A percentile compares a stretch with the other conserved stretches of the same genome.
phyloP scores from a whole-genome alignment of 495 filamentous ascomycete genomes.

The Neurospora sp. region DNA sequence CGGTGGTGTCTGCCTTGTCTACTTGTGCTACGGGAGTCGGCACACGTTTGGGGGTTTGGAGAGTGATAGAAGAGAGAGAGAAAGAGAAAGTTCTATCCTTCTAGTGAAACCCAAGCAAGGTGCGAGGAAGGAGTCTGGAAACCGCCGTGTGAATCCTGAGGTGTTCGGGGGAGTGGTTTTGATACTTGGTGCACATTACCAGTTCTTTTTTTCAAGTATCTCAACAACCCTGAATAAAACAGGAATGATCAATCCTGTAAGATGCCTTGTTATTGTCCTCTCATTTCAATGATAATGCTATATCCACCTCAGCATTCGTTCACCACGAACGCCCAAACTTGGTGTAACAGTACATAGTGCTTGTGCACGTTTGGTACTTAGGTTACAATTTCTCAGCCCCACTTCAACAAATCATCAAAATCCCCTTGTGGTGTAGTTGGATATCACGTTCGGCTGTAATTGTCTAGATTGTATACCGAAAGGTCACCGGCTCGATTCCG shows the following conservation, averaged over 20 bases:
- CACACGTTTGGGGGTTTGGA: background rate
- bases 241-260: no score
- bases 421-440: background rate
- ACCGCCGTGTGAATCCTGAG: background rate
- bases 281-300: background rate
- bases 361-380: background rate
- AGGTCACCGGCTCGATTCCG: background rate
- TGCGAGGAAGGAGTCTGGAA: background rate
- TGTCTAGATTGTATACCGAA: background rate
- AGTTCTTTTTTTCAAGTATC: background rate
- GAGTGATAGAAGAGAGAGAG: background rate
- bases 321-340: background rate
- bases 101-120: background rate
- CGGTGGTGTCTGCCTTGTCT: background rate
- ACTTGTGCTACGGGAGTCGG: background rate
- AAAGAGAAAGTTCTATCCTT: background rate
- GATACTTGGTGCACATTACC: background rate
- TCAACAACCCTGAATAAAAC: background rate
- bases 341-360: background rate
- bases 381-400: accelerated
- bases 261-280: no score
- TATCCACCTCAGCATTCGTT: background rate
- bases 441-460: background rate
- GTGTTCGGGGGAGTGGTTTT: background rate
- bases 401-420: background rate